A percentile compares a stretch with the other conserved stretches of the same genome.
These are phyloP conservation scores for Jackrogersella minutella DNA, from an alignment of 495 filamentous ascomycete species.

Conservation along the genomic window DNA sequence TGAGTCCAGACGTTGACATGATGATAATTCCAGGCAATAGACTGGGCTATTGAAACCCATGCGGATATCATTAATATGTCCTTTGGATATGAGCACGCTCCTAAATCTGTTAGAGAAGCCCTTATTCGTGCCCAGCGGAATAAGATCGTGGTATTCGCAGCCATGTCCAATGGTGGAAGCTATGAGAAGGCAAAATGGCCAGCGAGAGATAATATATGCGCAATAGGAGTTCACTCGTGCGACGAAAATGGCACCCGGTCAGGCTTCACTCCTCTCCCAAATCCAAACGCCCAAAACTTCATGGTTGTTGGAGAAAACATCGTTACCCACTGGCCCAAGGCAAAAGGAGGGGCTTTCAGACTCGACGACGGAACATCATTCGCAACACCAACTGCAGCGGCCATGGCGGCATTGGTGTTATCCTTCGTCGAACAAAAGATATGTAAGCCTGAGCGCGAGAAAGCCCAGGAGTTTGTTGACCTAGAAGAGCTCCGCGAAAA, in stretches of 20 bases:
- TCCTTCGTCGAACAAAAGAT: conserved; percentile 3
- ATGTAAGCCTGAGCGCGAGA: neutral
- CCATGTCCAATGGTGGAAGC: conserved; percentile 4
- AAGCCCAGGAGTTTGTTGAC: neutral
- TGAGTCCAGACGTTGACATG: neutral
- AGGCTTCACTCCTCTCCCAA: neutral
- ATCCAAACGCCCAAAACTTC: neutral
- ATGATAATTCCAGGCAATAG: conserved; percentile 3
- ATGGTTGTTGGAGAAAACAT: neutral
- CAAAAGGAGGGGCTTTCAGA: neutral
- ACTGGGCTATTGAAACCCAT: neutral
- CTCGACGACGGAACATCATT: conserved; percentile 5
- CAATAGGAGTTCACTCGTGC: conserved; percentile 8
- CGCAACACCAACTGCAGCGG: neutral
- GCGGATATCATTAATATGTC: conserved; percentile 6
- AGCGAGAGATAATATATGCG: neutral
- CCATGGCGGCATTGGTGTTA: conserved; percentile 1
- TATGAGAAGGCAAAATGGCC: neutral
- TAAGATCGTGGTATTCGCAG: conserved; percentile 2
- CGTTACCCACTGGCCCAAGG: conserved; percentile 1
- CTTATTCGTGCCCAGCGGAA: neutral
- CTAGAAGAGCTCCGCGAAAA: neutral
- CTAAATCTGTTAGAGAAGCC: neutral
- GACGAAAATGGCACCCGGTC: neutral
- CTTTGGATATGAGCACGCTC: neutral